Percentiles rank a stretch among this genome's conserved stretches.
Evolutionary conservation across 257 asterid species (phyloP).

Genomic region (Nicotiana knightiana): DNA sequence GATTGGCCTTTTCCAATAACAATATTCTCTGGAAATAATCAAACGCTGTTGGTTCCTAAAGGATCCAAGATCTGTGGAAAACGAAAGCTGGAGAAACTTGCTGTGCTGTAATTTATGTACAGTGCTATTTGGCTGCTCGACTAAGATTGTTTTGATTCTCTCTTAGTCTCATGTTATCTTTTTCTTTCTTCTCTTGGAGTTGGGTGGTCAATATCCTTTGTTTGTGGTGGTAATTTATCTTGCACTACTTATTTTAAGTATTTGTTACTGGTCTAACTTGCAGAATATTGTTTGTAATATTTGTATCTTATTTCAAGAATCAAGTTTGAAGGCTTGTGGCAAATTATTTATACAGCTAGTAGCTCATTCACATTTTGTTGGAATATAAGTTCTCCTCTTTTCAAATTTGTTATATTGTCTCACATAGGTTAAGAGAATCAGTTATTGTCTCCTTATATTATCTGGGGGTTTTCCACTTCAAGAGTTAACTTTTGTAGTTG

Average conservation of each 20-base stretch:
- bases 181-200: neutral
- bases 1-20: slow-evolving; percentile 26
- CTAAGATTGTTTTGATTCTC: slow-evolving; percentile 10
- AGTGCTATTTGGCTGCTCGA: slow-evolving; percentile 44
- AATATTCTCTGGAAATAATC: slow-evolving; percentile 17
- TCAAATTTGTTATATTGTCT: neutral
- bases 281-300: slow-evolving; percentile 2
- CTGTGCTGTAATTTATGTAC: slow-evolving; percentile 59
- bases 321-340: slow-evolving; percentile 3
- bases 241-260: neutral
- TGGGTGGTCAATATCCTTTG: neutral
- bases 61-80: slow-evolving; percentile 20
- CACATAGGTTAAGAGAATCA: neutral
- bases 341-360: slow-evolving; percentile 1
- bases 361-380: neutral
- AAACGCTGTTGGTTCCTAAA: slow-evolving; percentile 28
- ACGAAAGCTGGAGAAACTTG: slow-evolving; percentile 27
- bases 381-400: neutral
- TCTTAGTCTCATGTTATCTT: neutral
- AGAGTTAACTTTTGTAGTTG: neutral
- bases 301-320: neutral
- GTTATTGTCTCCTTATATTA: neutral
- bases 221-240: neutral
- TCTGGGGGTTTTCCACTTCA: neutral
- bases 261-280: slow-evolving; percentile 1